Evolutionary conservation across 2,329 filamentous ascomycete species (phyloP).

Genomic region (Shiraia bambusicola): DNA sequence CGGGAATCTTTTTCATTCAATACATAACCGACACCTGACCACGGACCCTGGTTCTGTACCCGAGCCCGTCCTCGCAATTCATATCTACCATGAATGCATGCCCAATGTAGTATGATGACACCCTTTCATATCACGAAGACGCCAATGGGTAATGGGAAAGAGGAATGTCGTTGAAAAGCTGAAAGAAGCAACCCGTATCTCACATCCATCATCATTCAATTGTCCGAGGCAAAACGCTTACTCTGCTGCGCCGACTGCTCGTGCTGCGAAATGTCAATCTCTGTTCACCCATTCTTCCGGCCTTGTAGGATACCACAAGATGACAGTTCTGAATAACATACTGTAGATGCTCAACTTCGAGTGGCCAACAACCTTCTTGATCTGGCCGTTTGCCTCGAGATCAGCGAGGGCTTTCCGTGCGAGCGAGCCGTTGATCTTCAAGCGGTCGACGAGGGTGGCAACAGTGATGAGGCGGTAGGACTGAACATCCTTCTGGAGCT

Average conservation of each 20-base stretch:
- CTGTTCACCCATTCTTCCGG: background rate
- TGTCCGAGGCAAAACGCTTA: slow-evolving; percentile 31
- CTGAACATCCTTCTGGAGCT: slow-evolving; percentile 99
- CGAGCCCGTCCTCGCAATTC: slow-evolving; percentile 33
- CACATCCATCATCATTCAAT: slow-evolving; percentile 26
- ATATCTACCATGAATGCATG: slow-evolving; percentile 36
- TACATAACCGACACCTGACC: slow-evolving; percentile 37
- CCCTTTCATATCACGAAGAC: slow-evolving; percentile 37
- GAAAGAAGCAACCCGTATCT: slow-evolving; percentile 30
- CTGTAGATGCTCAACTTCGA: slow-evolving; percentile 99
- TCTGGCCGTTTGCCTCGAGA: slow-evolving; percentile 96
- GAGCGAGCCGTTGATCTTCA: slow-evolving; percentile 99
- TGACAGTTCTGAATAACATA: slow-evolving; percentile 49
- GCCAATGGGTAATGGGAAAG: slow-evolving; percentile 40
- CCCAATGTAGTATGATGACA: slow-evolving; percentile 30
- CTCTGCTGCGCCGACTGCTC: slow-evolving; percentile 41
- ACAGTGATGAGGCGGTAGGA: slow-evolving; percentile 99
- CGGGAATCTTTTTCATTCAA: slow-evolving; percentile 40
- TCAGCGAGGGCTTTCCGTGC: slow-evolving; percentile 86
- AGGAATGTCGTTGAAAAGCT: slow-evolving; percentile 38
- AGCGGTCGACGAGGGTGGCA: slow-evolving; percentile 95
- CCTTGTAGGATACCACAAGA: background rate
- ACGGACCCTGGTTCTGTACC: slow-evolving; percentile 26
- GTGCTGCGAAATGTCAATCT: slow-evolving; percentile 33
- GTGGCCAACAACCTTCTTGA: slow-evolving; percentile 96